Percentiles rank a stretch among this genome's conserved stretches.
phyloP scores from a whole-genome alignment of 306 rosid species.

The Trifolium pratense region DNA sequence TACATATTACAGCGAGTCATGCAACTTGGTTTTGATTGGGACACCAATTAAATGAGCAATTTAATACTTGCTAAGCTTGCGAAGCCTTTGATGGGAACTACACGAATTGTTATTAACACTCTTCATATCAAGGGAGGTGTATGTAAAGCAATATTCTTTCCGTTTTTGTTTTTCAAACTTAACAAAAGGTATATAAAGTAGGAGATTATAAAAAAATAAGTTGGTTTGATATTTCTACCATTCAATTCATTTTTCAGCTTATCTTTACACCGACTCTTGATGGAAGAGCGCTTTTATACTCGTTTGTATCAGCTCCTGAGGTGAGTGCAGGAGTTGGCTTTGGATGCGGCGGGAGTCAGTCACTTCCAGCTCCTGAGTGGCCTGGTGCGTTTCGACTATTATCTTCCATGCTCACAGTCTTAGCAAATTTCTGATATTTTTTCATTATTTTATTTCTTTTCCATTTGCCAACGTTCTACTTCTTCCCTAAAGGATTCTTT shows the following conservation, averaged over 20 bases:
- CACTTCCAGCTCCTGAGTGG: conserved; percentile 92
- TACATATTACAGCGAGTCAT: conserved; percentile 75
- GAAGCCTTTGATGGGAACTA: conserved; percentile 86
- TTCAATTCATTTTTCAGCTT: conserved; percentile 66
- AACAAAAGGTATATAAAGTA: conserved; percentile 8
- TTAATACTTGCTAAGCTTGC: conserved; percentile 88
- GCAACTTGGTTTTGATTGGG: conserved; percentile 93
- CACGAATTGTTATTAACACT: conserved; percentile 90
- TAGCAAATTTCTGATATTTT: not conserved
- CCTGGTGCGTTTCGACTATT: conserved; percentile 59
- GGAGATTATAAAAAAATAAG: conserved; percentile 5
- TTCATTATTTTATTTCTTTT: not conserved
- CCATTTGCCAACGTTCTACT: conserved; percentile 25
- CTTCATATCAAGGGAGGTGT: conserved; percentile 97
- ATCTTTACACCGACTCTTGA: conserved; percentile 74
- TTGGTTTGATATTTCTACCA: conserved; percentile 30
- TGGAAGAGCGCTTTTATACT: conserved; percentile 82
- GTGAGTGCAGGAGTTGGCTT: conserved; percentile 93
- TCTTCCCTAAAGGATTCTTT: not conserved
- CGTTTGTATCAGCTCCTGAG: conserved; percentile 84
- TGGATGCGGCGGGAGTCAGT: conserved; percentile 97
- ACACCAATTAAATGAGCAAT: conserved; percentile 88
- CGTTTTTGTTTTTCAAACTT: conserved; percentile 24
- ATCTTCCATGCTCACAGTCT: too few species aligned
- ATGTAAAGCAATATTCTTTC: conserved; percentile 51